Evolutionary conservation across 495 filamentous ascomycete genomes (phyloP), one percentile per base, ranked within the genome.

Genomic region (Parathielavia hyrcaniae): DNA sequence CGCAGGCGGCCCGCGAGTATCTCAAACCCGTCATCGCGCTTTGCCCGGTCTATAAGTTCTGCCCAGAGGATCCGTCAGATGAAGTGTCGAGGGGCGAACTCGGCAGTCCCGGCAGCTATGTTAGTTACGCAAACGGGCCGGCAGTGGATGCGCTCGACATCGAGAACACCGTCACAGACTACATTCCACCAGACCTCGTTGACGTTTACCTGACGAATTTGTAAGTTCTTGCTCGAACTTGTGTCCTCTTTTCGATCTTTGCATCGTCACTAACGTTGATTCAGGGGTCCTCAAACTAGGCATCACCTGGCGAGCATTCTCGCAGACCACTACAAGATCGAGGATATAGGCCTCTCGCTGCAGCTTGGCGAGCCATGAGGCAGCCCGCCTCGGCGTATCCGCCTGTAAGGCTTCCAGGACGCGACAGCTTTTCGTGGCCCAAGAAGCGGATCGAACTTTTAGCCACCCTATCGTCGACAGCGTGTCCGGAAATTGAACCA

Each of bases 141-240:
- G 75, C 91, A 54, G 83, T 93, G 48, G 83, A 88, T 9, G 81
- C 84, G 64, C 80, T 93, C 43, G 85, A 90, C 60, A 80, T 96
- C 1, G 81, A 85, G 59, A 93, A 91, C 70, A 89, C 89, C 11
- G 64, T 91, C 20, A 87, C 84, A 50, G 91, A 95, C 65, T 92
- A 90, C 64, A 82, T 97, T 12, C 85, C 86, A 2, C 81, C 87
- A 9, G 87, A 92, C 56, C 71, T 91, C 55, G 81, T 96, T 32
- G 87, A 93, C 64, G 81, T 93, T 38, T 96, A 96, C 67, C 86
- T 97, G 61, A 95, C 91, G 11, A 96, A 97, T 71, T 73, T 97
- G 88, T 91, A 77, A 79, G 89, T 83, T 50, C 3, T 32, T 39
- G 7, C 13, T 44, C 1, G 26, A 6, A 30, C 26, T 30, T 30